phyloP scores from a whole-genome alignment of 805 yeast species.

The Grigorovia yakushimaensis region DNA sequence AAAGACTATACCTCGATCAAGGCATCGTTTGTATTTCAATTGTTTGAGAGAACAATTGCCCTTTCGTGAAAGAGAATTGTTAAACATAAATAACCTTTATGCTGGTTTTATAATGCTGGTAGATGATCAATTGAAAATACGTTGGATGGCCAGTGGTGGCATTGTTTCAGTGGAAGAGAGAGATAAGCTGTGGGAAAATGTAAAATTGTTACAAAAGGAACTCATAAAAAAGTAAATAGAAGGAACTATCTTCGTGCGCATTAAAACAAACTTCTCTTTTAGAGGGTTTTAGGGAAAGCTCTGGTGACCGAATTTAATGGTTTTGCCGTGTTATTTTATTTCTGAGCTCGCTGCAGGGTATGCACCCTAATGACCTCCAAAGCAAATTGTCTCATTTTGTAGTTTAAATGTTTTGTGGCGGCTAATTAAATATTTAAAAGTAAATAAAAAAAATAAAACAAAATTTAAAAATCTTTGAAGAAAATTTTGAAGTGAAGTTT shows the following conservation, averaged over 20 bases:
- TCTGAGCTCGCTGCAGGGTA: too few species aligned
- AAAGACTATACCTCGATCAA: constrained; percentile 30
- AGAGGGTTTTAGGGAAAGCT: too few species aligned
- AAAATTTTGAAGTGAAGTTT: too few species aligned
- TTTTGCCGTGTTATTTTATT: too few species aligned
- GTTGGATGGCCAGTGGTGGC: constrained; percentile 89
- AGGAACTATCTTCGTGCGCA: too few species aligned
- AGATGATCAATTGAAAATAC: constrained; percentile 60
- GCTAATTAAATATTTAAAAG: neutral
- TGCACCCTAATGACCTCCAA: too few species aligned
- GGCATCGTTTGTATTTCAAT: constrained; percentile 53
- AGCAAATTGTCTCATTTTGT: too few species aligned
- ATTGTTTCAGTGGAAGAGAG: constrained; percentile 55
- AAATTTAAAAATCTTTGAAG: neutral
- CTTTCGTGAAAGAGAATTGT: constrained; percentile 43
- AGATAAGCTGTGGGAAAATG: constrained; percentile 30
- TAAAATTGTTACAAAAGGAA: constrained; percentile 4
- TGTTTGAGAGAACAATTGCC: constrained; percentile 52
- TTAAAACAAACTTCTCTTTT: too few species aligned
- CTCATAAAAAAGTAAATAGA: neutral
- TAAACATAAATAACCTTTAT: constrained; percentile 62
- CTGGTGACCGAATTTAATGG: too few species aligned
- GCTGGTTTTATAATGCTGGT: constrained; percentile 78
- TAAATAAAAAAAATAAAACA: neutral
- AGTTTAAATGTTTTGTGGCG: too few species aligned